A percentile compares a stretch with the other conserved stretches of the same genome.
These are phyloP conservation scores for Xylariaceae sp. DNA, from an alignment of 2,329 filamentous ascomycete genomes.

Conservation along the genomic window DNA sequence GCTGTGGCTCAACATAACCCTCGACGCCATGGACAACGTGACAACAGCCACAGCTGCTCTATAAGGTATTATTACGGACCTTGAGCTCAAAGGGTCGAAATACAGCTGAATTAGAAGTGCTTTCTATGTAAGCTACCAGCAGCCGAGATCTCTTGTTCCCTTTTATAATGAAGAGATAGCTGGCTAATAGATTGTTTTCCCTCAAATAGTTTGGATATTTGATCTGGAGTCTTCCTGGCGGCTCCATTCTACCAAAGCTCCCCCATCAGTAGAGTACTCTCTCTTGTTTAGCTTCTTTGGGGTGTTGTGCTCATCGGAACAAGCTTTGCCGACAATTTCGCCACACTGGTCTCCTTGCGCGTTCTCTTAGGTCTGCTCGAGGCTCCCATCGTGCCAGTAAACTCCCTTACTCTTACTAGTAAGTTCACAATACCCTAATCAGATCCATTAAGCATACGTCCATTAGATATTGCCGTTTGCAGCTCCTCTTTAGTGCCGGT, in stretches of 20 bases:
- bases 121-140: slow-evolving; percentile 3
- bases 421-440: no score
- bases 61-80: slow-evolving; percentile 18
- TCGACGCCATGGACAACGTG: slow-evolving; percentile 32
- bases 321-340: slow-evolving; percentile 27
- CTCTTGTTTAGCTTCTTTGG: slow-evolving; percentile 25
- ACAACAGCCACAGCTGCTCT: slow-evolving; percentile 28
- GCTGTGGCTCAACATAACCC: slow-evolving; percentile 19
- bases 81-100: neutral
- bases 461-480: no score
- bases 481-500: no score
- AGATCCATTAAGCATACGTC: no score
- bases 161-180: neutral
- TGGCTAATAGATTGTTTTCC: neutral
- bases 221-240: slow-evolving; percentile 5
- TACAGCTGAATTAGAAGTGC: slow-evolving; percentile 6
- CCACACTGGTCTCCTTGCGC: slow-evolving; percentile 25
- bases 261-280: slow-evolving; percentile 34
- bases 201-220: slow-evolving; percentile 9
- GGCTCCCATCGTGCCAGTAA: slow-evolving; percentile 27
- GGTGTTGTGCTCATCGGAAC: slow-evolving; percentile 27
- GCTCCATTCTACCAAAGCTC: slow-evolving; percentile 27
- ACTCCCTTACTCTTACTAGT: slow-evolving; percentile 27
- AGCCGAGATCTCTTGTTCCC: neutral
- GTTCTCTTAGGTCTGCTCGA: slow-evolving; percentile 31